Evolutionary conservation across 169 alveolate genomes (phyloP).

Genomic region (Perkinsus olseni): DNA sequence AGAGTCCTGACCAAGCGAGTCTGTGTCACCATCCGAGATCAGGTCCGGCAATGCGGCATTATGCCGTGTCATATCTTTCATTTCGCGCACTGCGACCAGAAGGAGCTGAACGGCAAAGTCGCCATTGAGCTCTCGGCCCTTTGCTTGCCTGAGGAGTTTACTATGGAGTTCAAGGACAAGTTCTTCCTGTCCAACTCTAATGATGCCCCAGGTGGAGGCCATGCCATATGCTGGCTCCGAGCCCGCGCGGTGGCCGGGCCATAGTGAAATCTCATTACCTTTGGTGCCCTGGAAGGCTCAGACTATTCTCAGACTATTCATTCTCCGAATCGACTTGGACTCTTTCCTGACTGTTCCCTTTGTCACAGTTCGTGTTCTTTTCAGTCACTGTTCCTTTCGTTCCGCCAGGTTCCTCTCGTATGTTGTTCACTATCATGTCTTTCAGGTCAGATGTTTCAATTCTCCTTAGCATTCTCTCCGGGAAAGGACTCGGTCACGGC

Average conservation of each 20-base stretch:
- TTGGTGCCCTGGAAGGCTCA: no score
- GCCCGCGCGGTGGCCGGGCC: no score
- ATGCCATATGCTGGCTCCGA: no score
- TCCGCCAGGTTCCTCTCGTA: no score
- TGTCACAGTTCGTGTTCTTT: no score
- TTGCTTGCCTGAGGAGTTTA: not conserved
- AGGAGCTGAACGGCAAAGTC: not conserved
- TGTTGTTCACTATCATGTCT: no score
- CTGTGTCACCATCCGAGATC: not conserved
- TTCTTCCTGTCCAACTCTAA: not conserved
- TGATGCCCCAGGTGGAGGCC: not conserved
- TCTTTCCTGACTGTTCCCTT: no score
- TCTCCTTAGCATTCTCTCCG: not conserved
- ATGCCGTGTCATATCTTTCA: not conserved
- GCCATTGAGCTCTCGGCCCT: not conserved
- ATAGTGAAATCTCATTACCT: no score
- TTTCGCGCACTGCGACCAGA: not conserved
- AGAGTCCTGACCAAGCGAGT: not conserved
- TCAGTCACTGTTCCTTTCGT: not conserved
- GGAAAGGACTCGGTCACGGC: not conserved
- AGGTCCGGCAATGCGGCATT: not conserved
- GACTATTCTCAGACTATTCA: no score
- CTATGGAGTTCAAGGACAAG: not conserved
- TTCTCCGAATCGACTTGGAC: no score
- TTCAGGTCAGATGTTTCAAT: not conserved